Evolutionary conservation across 73 alveolate genomes (phyloP), one percentile per base, ranked within the genome.

Genomic region (Durusdinium trenchii): DNA sequence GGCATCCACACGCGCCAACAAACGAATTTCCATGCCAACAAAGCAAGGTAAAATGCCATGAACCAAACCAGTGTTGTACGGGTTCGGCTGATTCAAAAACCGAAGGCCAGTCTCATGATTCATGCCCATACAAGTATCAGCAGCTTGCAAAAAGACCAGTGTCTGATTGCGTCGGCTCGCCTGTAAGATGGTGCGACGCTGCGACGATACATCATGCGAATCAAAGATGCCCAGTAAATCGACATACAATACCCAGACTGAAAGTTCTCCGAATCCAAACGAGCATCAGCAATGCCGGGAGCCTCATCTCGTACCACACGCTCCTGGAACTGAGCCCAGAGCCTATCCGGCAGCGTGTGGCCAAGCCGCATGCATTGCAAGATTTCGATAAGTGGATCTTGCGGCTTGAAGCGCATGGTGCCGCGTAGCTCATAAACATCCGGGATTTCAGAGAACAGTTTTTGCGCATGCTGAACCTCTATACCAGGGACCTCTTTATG

Each of bases 391-490:
- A 84, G 62, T 6, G 94, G 94, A 84, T 84, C 94, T 20, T 43
- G 38, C 4, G 73, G 50, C 26, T 50, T 10, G 94, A 51, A 84
- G 16, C 94, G 94, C 94, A 52, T 84, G 32, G 94, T 52, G 48
- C 94, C 94, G 4, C 94, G 94, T 54, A 84, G 38, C 54, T 84
- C 94, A 84, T 35, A 84, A 4, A 84, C 94, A 84, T 84, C 94
- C 10, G 60, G 94, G 10, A 84, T 48, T 6, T 36, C 9, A 1
- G 94, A 38, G 38, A 51, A 84, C 26, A 84, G 50, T 32, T 35
- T 48, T 38, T 84, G 94, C 42, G 78, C 94, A 50, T 84, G 94
- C 78, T 84, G 94, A n/a, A 84, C 94, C n/a, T 84, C 94, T n/a
- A n/a, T n/a, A 4, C 46, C 47, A 10, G 78, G 78, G 23, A 51